These are phyloP conservation scores for Cryphonectria nitschkei DNA, from an alignment of 2,329 filamentous ascomycete species.

Conservation along the genomic window DNA sequence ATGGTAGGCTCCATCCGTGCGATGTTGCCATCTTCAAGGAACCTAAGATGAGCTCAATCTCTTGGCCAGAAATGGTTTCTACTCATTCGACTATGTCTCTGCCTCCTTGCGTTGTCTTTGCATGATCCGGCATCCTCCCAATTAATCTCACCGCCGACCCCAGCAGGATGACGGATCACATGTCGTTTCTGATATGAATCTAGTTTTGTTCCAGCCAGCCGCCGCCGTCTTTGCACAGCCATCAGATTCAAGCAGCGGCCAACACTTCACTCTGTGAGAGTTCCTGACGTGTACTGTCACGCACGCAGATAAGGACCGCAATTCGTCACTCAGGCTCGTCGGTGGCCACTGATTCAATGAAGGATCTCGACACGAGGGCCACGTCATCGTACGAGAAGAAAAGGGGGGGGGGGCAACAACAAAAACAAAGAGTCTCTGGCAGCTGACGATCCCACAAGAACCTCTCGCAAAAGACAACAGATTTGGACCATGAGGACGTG, in stretches of 20 bases:
- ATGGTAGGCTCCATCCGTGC: neutral
- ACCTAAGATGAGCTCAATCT: constrained; percentile 11
- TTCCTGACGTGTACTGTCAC: constrained; percentile 5
- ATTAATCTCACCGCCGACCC: constrained; percentile 2
- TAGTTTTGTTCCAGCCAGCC: neutral
- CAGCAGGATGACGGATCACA: neutral
- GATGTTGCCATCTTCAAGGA: neutral
- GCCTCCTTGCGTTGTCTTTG: neutral
- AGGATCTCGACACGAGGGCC: constrained; percentile 5
- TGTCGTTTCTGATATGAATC: neutral
- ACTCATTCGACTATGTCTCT: neutral
- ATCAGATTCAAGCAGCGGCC: neutral
- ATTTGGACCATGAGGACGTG: neutral
- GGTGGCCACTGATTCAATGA: neutral
- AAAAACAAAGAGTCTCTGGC: neutral
- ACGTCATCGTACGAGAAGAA: neutral
- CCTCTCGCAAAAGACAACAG: neutral
- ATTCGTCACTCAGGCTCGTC: neutral
- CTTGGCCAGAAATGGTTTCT: neutral
- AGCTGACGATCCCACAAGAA: neutral
- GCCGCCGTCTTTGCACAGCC: neutral
- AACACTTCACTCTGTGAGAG: neutral
- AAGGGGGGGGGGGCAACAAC: neutral
- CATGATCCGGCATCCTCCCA: constrained; percentile 1
- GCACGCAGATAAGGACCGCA: neutral